Evolutionary conservation across 2,329 filamentous ascomycete species (phyloP).

Genomic region (Talaromyces sp.): DNA sequence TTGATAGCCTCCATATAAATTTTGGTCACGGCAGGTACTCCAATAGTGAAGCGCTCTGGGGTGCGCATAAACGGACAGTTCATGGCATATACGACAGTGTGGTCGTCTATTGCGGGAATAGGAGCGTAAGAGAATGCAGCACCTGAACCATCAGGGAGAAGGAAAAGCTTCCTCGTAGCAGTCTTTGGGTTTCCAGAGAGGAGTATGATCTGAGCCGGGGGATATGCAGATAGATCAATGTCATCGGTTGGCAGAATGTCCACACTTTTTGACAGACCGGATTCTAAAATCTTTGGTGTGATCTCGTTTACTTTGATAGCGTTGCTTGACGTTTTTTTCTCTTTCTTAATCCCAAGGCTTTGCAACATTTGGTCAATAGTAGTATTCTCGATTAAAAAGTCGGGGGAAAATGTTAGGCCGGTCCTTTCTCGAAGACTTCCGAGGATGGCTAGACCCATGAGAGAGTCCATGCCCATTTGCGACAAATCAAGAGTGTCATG

Average conservation of each 20-base stretch:
- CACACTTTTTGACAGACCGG: not conserved
- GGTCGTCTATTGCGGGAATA: constrained; percentile 33
- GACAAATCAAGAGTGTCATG: not conserved
- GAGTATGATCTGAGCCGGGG: constrained; percentile 16
- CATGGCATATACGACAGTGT: constrained; percentile 37
- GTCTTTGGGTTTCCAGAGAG: constrained; percentile 38
- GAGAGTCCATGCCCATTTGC: not conserved
- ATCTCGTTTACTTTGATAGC: not conserved
- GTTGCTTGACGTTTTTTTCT: not conserved
- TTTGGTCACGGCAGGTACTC: constrained; percentile 28
- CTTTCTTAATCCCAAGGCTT: not conserved
- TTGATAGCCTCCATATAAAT: constrained; percentile 39
- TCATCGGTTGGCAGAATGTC: not conserved
- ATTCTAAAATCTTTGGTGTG: not conserved
- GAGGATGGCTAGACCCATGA: not conserved
- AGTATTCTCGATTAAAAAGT: not conserved
- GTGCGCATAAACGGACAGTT: constrained; percentile 41
- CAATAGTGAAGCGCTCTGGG: constrained; percentile 27
- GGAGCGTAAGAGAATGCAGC: constrained; percentile 41
- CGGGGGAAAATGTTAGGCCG: not conserved
- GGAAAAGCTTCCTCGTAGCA: constrained; percentile 34
- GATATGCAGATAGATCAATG: not conserved
- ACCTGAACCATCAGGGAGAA: constrained; percentile 42
- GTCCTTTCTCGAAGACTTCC: not conserved
- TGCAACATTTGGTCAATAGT: not conserved